Evolutionary conservation across 1,284 basidiomycete species (phyloP).

Genomic region (Leccinum fuscescens): DNA sequence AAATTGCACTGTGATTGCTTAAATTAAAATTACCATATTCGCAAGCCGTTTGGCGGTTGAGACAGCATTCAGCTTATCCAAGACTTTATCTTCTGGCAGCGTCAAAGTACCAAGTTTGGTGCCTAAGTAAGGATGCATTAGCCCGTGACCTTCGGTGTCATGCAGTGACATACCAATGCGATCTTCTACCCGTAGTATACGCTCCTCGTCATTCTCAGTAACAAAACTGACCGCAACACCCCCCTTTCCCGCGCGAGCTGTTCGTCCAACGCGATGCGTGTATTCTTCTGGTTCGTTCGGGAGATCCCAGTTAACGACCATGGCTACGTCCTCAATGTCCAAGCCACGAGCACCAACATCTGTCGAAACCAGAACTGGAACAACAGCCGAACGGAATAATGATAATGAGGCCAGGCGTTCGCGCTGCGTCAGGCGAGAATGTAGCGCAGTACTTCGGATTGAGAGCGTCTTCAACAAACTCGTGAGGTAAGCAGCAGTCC

Average conservation of each 20-base stretch:
- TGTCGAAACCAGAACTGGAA: conserved; percentile 91
- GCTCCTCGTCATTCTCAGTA: conserved; percentile 89
- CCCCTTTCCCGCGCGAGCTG: conserved; percentile 88
- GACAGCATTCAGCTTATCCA: conserved; percentile 86
- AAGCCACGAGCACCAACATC: conserved; percentile 94
- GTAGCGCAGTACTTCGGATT: conserved; percentile 86
- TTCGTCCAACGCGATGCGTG: conserved; percentile 83
- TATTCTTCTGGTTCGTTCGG: conserved; percentile 77
- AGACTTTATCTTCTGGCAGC: conserved; percentile 78
- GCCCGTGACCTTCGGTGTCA: not conserved
- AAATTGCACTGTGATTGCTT: not conserved
- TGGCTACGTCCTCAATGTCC: conserved; percentile 92
- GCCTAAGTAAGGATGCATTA: conserved; percentile 41
- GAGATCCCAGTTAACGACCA: conserved; percentile 97
- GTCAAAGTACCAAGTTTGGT: conserved; percentile 73
- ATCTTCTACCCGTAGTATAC: conserved; percentile 81
- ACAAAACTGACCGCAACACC: conserved; percentile 94
- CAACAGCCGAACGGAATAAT: conserved; percentile 84
- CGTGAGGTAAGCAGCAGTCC: conserved; percentile 89
- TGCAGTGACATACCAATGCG: conserved; percentile 69
- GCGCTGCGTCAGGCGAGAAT: conserved; percentile 90
- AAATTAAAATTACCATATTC: conserved; percentile 80
- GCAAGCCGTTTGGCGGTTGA: conserved; percentile 92
- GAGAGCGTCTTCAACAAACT: conserved; percentile 74
- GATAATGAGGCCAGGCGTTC: conserved; percentile 83